Evolutionary conservation across 768 basidiomycete genomes (phyloP), one percentile per base, ranked within the genome.

Genomic region (Xerocomus spinulosus): DNA sequence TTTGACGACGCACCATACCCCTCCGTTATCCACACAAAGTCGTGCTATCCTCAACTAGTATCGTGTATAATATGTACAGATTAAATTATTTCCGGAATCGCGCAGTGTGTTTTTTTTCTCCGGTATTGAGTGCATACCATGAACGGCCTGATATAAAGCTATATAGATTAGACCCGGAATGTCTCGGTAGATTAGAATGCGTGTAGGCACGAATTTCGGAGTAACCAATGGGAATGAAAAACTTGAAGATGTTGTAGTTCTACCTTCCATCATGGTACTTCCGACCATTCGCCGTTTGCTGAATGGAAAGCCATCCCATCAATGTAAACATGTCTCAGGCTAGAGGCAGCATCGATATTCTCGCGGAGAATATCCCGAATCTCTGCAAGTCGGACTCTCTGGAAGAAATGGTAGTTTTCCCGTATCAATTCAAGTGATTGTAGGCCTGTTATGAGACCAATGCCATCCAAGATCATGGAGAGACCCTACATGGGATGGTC

Each of bases 221-320:
- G 15, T 8, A 9, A 9, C 12, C 12, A 10, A 10, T 5, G n/a
- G 15, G 17, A 23, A 44, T 5, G 7, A 20, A 13, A 13, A 38
- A 25, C 12, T 25, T 14, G 9, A 33, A 34, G 25, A 17, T 15
- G 15, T 14, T n/a, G n/a, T 4, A n/a, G 4, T 23, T 24, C 18
- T 20, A 15, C 25, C 12, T 9, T 1, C 4, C 25, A 24, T 32
- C 25, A 14, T 40, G 38, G n/a, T 14, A n/a, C 28, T 20, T 39
- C 12, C 9, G 23, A 35, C 55, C 55, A 57, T 9, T 28, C 25
- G 23, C 29, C 37, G 25, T 39, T 37, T 9, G 20, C 18, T n/a
- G 42, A 21, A 37, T 25, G 17, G 10, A 41, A 25, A 12, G 9
- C 25, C 14, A 4, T 15, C 5, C 21, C 39, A 15, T 29, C 10